A percentile compares a stretch with the other conserved stretches of the same genome.
Conservation (phyloP, 805 yeast genomes). For the Lachancea kluyveri region DNA sequence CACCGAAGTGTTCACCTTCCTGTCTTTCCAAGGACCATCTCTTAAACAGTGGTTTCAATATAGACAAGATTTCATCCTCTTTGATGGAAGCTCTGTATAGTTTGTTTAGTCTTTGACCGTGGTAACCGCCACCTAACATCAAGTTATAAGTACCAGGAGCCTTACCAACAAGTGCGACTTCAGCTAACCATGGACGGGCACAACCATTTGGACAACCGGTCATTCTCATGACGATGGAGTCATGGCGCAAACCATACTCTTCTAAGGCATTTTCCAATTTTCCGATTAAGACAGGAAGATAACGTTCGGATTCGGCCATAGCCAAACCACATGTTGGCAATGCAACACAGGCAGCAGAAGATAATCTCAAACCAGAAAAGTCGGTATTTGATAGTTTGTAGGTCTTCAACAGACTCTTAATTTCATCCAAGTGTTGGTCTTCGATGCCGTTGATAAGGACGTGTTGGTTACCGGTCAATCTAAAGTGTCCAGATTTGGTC, state of each 20-base stretch:
- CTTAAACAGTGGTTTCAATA: conserved; percentile 80
- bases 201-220: conserved; percentile 99
- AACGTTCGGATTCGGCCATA: conserved; percentile 96
- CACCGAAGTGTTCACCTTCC: conserved; percentile 94
- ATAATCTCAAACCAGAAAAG: conserved; percentile 76
- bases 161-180: conserved; percentile 91
- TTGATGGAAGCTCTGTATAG: conserved; percentile 80
- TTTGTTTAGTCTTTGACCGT: conserved; percentile 89
- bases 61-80: conserved; percentile 79
- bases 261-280: conserved; percentile 84
- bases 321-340: conserved; percentile 98
- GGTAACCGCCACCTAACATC: conserved; percentile 93
- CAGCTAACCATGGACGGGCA: conserved; percentile 98
- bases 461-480: conserved; percentile 96
- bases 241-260: conserved; percentile 89
- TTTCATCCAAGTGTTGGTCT: conserved; percentile 55
- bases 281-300: conserved; percentile 69
- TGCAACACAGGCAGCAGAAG: conserved; percentile 96
- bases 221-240: conserved; percentile 94
- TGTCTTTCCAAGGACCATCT: conserved; percentile 89
- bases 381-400: conserved; percentile 80
- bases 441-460: conserved; percentile 66
- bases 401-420: conserved; percentile 60
- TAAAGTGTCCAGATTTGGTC: conserved; percentile 70
- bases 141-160: conserved; percentile 90